A percentile compares a stretch with the other conserved stretches of the same genome.
Evolutionary conservation across 2,329 filamentous ascomycete species (phyloP).

Genomic region (Phialophora expanda): DNA sequence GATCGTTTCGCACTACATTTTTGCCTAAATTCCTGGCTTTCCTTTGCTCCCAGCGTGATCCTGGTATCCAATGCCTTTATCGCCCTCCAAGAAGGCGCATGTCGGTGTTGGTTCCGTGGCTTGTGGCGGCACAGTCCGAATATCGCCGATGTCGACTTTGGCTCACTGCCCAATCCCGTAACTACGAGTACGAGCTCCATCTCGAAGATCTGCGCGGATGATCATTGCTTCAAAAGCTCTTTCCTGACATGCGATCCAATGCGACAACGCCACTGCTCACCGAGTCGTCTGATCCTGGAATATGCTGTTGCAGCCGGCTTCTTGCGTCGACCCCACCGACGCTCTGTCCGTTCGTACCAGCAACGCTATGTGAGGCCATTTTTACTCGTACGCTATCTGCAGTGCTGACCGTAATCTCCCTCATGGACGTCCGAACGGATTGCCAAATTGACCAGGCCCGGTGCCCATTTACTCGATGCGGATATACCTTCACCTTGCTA

Average conservation of each 20-base stretch:
- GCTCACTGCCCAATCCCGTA: not conserved
- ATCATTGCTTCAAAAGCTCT: constrained; percentile 1
- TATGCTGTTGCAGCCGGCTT: not conserved
- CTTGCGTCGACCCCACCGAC: not conserved
- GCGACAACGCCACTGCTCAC: not conserved
- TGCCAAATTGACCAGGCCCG: not conserved
- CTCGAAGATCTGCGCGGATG: not conserved
- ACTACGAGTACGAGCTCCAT: not conserved
- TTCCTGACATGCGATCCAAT: not conserved
- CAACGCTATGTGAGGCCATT: too few relatives aligned
- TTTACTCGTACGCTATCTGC: not conserved
- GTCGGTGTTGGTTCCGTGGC: constrained; percentile 13
- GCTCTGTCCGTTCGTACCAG: not conserved
- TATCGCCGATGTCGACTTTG: constrained; percentile 4
- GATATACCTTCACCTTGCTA: not conserved
- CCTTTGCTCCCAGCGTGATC: not conserved
- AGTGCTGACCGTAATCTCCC: not conserved
- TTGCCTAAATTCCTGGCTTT: not conserved
- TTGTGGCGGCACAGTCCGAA: constrained; percentile 8
- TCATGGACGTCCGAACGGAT: not conserved
- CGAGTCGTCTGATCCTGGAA: not conserved
- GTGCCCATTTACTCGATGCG: not conserved
- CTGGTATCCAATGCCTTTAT: not conserved
- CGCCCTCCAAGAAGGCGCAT: not conserved
- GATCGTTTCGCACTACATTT: not conserved